Percentiles rank a stretch among this genome's conserved stretches.
Evolutionary conservation across 1,139 yeast genomes (phyloP).

Genomic region (Diutina siamensis): DNA sequence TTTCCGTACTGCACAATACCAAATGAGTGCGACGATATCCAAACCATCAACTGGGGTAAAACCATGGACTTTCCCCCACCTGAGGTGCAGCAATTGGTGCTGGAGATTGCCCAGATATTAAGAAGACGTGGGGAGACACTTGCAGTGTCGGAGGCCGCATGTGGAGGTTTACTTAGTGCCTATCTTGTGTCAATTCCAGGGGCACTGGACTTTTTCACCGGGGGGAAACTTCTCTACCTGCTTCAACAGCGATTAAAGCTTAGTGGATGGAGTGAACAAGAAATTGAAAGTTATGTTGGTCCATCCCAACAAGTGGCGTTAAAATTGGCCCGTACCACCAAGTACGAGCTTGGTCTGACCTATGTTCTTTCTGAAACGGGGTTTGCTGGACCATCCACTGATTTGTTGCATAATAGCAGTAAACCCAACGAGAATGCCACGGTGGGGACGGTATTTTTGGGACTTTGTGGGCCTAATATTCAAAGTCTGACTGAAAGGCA

Average conservation of each 20-base stretch:
- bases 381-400: slow-evolving; percentile 67
- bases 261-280: slow-evolving; percentile 68
- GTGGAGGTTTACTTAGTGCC: slow-evolving; percentile 79
- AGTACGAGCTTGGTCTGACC: slow-evolving; percentile 73
- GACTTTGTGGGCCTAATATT: slow-evolving; percentile 56
- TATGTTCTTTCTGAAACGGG: slow-evolving; percentile 80
- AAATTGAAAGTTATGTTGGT: slow-evolving; percentile 63
- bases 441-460: slow-evolving; percentile 63
- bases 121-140: slow-evolving; percentile 45
- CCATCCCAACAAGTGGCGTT: slow-evolving; percentile 71
- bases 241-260: slow-evolving; percentile 61
- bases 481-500: slow-evolving; percentile 37
- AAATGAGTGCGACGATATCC: too few relatives aligned
- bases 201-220: slow-evolving; percentile 73
- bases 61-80: slow-evolving; percentile 50
- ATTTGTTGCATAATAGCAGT: slow-evolving; percentile 22
- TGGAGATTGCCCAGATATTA: slow-evolving; percentile 33
- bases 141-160: slow-evolving; percentile 79
- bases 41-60: too few relatives aligned
- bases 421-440: slow-evolving; percentile 13
- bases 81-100: slow-evolving; percentile 38
- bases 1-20: too few relatives aligned
- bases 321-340: slow-evolving; percentile 65
- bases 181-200: slow-evolving; percentile 76
- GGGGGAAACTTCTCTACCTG: slow-evolving; percentile 73